Percentiles rank a stretch among this genome's conserved stretches.
Conservation (phyloP, 2,329 filamentous ascomycete species). For the Ascocoryne sarcoides region DNA sequence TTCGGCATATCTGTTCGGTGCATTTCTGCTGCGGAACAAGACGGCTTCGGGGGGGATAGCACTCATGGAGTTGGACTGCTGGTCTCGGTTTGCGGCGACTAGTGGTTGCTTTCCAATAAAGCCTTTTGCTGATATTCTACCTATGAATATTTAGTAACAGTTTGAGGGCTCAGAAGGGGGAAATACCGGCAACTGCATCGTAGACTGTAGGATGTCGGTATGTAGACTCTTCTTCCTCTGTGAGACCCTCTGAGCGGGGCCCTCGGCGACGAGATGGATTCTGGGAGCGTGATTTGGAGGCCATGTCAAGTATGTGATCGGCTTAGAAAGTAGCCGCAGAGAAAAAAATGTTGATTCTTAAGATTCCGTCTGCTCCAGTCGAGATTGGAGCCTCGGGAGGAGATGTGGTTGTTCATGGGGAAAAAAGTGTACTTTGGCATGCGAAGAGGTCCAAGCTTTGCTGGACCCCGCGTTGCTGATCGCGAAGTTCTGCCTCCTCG, state of each 20-base stretch:
- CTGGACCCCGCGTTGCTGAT: background rate
- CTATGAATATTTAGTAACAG: slow-evolving; percentile 20
- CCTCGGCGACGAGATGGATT: too few relatives aligned
- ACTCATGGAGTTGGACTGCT: slow-evolving; percentile 23
- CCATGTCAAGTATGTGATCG: too few relatives aligned
- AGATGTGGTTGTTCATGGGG: too few relatives aligned
- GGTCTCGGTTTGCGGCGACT: slow-evolving; percentile 23
- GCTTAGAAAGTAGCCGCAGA: too few relatives aligned
- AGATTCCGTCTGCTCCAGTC: too few relatives aligned
- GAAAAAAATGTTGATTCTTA: too few relatives aligned
- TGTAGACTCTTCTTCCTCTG: slow-evolving; percentile 1
- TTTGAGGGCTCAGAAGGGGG: too few relatives aligned
- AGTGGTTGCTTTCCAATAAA: slow-evolving; percentile 30
- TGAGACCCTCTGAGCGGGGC: too few relatives aligned
- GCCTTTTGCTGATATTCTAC: slow-evolving; percentile 35
- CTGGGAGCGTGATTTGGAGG: too few relatives aligned
- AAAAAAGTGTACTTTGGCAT: too few relatives aligned
- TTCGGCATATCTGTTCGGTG: slow-evolving; percentile 60
- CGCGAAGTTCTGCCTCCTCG: too few relatives aligned
- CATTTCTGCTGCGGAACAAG: slow-evolving; percentile 55
- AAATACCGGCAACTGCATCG: slow-evolving; percentile 60
- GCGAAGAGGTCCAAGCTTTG: background rate
- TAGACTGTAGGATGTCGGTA: slow-evolving; percentile 49
- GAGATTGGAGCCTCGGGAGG: too few relatives aligned
- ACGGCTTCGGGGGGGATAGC: slow-evolving; percentile 59